Evolutionary conservation across 306 rosid species (phyloP), one percentile per base, ranked within the genome.

Genomic region (Trichosanthes truncata): DNA sequence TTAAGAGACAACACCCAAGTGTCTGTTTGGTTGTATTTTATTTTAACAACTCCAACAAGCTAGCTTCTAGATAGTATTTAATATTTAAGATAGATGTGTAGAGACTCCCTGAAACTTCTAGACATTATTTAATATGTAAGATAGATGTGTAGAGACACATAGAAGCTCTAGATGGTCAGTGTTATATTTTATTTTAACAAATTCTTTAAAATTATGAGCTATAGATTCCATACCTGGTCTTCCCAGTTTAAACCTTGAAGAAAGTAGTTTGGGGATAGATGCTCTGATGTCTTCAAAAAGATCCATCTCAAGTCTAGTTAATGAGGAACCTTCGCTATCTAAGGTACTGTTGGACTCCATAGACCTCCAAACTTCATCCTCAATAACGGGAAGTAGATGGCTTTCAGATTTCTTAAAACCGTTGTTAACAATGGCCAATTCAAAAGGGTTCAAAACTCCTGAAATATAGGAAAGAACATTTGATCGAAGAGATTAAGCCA

Each of bases 381-480:
- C 69, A 49, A 83, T 82, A 31, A 41, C 77, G n/a, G 84, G 79
- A 61, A 83, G 82, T 9, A 62, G 53, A 49, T 56, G 68, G 8
- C 79, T 74, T 48, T 79, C 91, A 1, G 78, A 78, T 65, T 81
- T 88, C 84, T 83, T 80, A 78, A 80, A 81, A 56, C 97, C 91
- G 69, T 74, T 55, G 74, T 89, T 89, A 14, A 87, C 84, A 1
- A 85, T 85, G 48, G 87, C 84, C 79, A 91, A 66, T 40, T 91
- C 97, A 74, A 82, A 84, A 26, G 86, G 82, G 78, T 91, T 83
- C 81, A 91, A 72, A 72, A 91, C 89, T 80, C 97, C 94, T 89
- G 65, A 66, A 33, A 11, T 12, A 79, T 13, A 31, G 62, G 20
- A 35, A 48, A 60, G 52, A 48, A 35, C 53, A 33, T 36, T 45